phyloP scores from a whole-genome alignment of 768 basidiomycete genomes.

The Suillus subluteus region DNA sequence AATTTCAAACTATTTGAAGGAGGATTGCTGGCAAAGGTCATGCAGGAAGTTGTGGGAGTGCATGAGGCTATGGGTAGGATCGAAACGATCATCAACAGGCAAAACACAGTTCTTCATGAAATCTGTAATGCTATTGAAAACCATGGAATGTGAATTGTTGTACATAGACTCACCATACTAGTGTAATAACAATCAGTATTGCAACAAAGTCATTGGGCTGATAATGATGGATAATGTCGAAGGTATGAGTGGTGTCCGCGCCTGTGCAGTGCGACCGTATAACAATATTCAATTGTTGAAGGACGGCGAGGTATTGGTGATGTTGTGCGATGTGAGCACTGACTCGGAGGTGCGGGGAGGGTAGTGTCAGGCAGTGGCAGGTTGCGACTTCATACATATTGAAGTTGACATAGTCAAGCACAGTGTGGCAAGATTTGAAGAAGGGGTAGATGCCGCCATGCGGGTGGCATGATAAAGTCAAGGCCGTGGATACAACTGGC shows the following conservation, averaged over 20 bases:
- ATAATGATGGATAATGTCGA: too few species aligned
- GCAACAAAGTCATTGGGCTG: too few species aligned
- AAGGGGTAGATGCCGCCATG: slow-evolving; percentile 82
- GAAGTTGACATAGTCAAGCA: slow-evolving; percentile 89
- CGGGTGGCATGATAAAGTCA: too few species aligned
- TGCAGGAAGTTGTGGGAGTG: not conserved
- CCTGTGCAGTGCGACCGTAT: too few species aligned
- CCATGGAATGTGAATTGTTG: not conserved
- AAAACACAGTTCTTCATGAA: not conserved
- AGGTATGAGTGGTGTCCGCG: too few species aligned
- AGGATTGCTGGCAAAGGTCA: not conserved
- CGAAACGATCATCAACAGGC: not conserved
- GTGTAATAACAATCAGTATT: not conserved
- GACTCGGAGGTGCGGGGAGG: slow-evolving; percentile 25
- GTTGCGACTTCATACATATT: slow-evolving; percentile 71
- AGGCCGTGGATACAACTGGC: too few species aligned
- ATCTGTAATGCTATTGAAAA: not conserved
- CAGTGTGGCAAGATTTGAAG: slow-evolving; percentile 73
- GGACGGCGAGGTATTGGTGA: too few species aligned
- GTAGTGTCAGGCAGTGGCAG: slow-evolving; percentile 41
- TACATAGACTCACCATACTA: not conserved
- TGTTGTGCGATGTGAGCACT: too few species aligned
- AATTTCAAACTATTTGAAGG: not conserved
- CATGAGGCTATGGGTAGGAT: not conserved
- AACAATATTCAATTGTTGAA: too few species aligned